Percentiles rank a stretch among this genome's conserved stretches.
These are phyloP conservation scores for Eucalyptus erythrocorys DNA, from an alignment of 345 rosid genomes.

Conservation along the genomic window DNA sequence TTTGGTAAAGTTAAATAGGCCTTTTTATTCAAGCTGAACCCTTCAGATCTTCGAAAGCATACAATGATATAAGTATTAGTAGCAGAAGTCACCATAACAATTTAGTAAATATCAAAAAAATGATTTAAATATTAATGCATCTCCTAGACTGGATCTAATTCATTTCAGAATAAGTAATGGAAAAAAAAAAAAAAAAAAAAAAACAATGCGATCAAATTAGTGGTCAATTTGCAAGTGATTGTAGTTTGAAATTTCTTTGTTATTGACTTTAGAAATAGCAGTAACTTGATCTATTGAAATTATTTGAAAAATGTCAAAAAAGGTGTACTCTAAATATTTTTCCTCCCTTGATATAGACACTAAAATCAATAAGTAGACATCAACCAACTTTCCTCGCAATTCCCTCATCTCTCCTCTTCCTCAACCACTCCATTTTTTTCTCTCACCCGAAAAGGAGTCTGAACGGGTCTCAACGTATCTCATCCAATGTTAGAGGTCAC, in stretches of 20 bases:
- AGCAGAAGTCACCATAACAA: not conserved
- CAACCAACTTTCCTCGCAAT: too few relatives aligned
- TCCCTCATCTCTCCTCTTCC: too few relatives aligned
- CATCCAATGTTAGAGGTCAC: not conserved
- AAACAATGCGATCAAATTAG: not conserved
- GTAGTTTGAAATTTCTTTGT: not conserved
- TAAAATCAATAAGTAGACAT: too few relatives aligned
- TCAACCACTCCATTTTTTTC: too few relatives aligned
- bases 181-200: too few relatives aligned
- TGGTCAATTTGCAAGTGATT: not conserved
- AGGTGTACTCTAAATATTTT: not conserved
- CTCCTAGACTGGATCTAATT: not conserved
- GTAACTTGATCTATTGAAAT: not conserved
- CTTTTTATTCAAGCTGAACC: not conserved
- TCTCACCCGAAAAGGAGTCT: not conserved
- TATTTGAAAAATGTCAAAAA: accelerated
- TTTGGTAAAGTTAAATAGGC: too few relatives aligned
- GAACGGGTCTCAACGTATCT: not conserved
- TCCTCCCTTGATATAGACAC: too few relatives aligned
- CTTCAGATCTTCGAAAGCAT: not conserved
- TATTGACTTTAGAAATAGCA: not conserved
- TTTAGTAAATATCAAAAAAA: not conserved
- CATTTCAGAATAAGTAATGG: not conserved
- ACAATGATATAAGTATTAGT: accelerated
- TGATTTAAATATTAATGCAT: not conserved